Evolutionary conservation across 2,329 filamentous ascomycete species (phyloP).

Genomic region (Lecanicillium sp.): DNA sequence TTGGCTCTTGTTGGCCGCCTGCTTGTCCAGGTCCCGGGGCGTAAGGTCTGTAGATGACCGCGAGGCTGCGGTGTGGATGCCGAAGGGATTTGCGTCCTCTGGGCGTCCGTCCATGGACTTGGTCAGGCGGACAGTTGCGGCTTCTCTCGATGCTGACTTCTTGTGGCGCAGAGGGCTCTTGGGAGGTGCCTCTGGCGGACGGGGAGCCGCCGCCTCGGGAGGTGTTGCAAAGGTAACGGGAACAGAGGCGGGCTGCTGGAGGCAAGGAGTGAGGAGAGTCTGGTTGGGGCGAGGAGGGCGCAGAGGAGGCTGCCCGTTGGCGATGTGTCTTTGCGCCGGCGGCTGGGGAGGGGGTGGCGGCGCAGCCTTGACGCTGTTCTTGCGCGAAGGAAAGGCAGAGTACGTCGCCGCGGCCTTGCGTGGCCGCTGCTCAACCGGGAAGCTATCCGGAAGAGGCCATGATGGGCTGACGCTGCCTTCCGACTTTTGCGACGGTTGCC

Average conservation of each 20-base stretch:
- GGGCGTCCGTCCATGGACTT: constrained; percentile 12
- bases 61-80: constrained; percentile 15
- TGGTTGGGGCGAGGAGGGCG: constrained; percentile 22
- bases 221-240: constrained; percentile 1
- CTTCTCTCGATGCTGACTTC: constrained; percentile 1
- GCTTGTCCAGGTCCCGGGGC: constrained; percentile 10
- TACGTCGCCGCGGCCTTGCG: constrained; percentile 25
- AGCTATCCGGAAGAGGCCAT: constrained; percentile 19
- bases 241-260: constrained; percentile 8
- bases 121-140: neutral
- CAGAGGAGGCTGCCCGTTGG: constrained; percentile 14
- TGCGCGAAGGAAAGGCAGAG: constrained; percentile 29
- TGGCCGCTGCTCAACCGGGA: constrained; percentile 10
- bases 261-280: constrained; percentile 15
- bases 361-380: constrained; percentile 12
- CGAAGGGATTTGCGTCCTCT: constrained; percentile 6
- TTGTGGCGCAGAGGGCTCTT: constrained; percentile 2
- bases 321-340: too few species aligned
- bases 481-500: constrained; percentile 13
- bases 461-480: constrained; percentile 17
- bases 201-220: too few species aligned
- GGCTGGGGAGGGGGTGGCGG: neutral
- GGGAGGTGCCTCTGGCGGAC: too few species aligned
- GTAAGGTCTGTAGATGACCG: constrained; percentile 16
- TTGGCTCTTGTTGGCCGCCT: constrained; percentile 3